Evolutionary conservation across 306 rosid genomes (phyloP).

Genomic region (Urtica urens): DNA sequence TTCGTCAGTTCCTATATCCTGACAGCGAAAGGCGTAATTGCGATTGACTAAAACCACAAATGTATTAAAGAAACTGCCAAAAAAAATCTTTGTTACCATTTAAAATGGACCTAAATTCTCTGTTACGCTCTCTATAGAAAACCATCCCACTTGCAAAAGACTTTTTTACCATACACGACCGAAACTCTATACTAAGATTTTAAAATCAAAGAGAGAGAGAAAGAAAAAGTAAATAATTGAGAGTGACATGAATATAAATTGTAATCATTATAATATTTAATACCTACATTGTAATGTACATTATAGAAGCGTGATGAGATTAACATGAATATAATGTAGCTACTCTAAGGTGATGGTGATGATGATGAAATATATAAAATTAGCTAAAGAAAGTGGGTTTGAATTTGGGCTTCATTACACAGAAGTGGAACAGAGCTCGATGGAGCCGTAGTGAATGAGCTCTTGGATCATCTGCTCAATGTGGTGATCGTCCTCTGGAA

Average conservation of each 20-base stretch:
- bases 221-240: no score
- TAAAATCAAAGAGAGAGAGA: no score
- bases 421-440: slow-evolving; percentile 52
- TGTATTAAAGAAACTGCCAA: no score
- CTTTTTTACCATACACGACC: no score
- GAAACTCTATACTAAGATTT: no score
- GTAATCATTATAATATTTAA: background rate
- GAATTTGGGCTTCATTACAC: background rate
- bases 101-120: slow-evolving; percentile 1
- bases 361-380: background rate
- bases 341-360: slow-evolving; percentile 17
- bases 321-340: no score
- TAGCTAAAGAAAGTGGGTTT: background rate
- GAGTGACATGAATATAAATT: no score
- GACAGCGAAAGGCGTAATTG: no score
- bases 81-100: no score
- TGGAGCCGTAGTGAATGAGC: slow-evolving; percentile 61
- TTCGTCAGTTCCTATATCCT: no score
- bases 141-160: no score
- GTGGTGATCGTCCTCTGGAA: slow-evolving; percentile 78
- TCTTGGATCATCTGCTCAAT: slow-evolving; percentile 93
- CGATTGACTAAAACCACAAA: no score
- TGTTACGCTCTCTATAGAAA: background rate
- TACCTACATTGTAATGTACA: slow-evolving; percentile 14
- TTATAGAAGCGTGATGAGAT: slow-evolving; percentile 24